A percentile compares a stretch with the other conserved stretches of the same genome.
Evolutionary conservation across 106 monocot genomes (phyloP).

Genomic region (Allium cepa): DNA sequence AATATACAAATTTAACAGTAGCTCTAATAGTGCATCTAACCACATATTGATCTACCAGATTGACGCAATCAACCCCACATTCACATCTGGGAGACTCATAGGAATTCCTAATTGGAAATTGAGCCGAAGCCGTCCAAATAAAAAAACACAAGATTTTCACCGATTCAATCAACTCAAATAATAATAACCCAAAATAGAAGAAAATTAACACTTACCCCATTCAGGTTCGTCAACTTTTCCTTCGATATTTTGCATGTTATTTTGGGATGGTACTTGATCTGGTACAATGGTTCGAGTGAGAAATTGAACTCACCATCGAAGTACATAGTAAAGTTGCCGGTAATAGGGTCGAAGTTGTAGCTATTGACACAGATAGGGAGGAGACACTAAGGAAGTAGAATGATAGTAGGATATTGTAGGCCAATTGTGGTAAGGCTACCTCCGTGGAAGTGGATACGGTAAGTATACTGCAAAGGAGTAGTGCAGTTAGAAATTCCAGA

Average conservation of each 20-base stretch:
- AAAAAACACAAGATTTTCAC: slow-evolving; percentile 39
- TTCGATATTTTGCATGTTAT: slow-evolving; percentile 35
- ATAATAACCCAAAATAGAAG: slow-evolving; percentile 53
- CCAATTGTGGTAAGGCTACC: not conserved
- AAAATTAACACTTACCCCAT: slow-evolving; percentile 53
- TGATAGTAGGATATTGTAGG: slow-evolving; percentile 33
- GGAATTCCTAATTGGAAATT: slow-evolving; percentile 37
- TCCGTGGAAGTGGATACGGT: not conserved
- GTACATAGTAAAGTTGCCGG: slow-evolving; percentile 45
- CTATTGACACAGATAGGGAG: slow-evolving; percentile 34
- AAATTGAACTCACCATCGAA: slow-evolving; percentile 43
- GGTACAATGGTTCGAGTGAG: slow-evolving; percentile 42
- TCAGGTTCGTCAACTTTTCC: slow-evolving; percentile 22
- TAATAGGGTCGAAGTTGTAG: slow-evolving; percentile 38
- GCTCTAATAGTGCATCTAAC: too few relatives aligned
- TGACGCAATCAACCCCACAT: slow-evolving; percentile 30
- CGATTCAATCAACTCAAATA: slow-evolving; percentile 33
- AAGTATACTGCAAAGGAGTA: not conserved
- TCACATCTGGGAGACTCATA: slow-evolving; percentile 37
- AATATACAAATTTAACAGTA: too few relatives aligned
- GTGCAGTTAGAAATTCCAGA: too few relatives aligned
- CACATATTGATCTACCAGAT: not conserved
- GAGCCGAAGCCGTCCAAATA: slow-evolving; percentile 48
- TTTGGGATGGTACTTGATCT: too few relatives aligned
- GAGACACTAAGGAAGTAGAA: slow-evolving; percentile 41